Conservation (phyloP, 2,329 filamentous ascomycete genomes). For the Ceratocystis papillata region DNA sequence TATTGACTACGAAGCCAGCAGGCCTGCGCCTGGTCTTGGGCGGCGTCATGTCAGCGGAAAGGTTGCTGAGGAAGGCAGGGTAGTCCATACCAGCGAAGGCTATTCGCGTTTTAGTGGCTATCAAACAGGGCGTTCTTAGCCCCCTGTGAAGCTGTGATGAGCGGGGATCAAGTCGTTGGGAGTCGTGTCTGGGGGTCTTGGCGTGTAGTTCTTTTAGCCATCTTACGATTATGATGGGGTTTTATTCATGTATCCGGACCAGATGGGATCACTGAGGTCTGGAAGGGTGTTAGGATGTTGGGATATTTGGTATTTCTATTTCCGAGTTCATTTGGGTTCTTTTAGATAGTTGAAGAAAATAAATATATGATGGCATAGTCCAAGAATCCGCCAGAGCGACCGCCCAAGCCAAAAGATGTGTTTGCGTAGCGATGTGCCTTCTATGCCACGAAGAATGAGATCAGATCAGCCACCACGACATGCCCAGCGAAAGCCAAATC, state of each 20-base stretch:
- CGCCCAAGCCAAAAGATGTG: no score
- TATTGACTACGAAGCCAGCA: slow-evolving; percentile 40
- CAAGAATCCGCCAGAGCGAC: no score
- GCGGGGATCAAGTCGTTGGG: neutral
- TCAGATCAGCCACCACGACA: no score
- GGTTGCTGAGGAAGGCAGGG: slow-evolving; percentile 57
- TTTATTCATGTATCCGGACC: neutral
- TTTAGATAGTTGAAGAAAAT: no score
- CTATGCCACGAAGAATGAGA: no score
- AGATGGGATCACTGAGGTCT: neutral
- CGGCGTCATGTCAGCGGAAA: slow-evolving; percentile 61
- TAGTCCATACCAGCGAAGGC: slow-evolving; percentile 3
- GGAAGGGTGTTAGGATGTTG: neutral
- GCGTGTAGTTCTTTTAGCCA: neutral
- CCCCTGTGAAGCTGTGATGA: neutral
- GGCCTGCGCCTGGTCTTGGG: slow-evolving; percentile 31
- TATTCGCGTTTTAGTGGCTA: slow-evolving; percentile 3
- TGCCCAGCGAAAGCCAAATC: no score
- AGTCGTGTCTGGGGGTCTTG: neutral
- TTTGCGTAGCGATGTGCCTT: no score
- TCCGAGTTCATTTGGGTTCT: no score
- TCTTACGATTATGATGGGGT: slow-evolving; percentile 8
- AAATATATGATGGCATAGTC: neutral
- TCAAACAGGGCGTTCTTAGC: neutral
- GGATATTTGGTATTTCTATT: no score